Percentiles rank a stretch among this genome's conserved stretches.
These are phyloP conservation scores for Sporothrix variecibatus DNA, from an alignment of 2,329 filamentous ascomycete genomes.

Conservation along the genomic window DNA sequence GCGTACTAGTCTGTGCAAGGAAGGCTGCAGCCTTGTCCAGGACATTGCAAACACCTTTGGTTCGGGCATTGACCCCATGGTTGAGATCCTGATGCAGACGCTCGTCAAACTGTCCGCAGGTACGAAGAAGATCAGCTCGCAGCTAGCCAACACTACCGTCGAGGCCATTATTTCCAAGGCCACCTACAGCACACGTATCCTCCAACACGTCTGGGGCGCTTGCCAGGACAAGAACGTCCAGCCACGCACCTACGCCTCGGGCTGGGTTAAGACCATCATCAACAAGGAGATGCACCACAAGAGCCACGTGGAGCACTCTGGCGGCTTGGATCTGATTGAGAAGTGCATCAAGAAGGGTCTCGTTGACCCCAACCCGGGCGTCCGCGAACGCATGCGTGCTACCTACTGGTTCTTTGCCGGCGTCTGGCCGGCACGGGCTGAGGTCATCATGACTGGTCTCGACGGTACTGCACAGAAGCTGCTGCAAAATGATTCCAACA, in stretches of 20 bases:
- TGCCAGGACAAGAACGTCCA: slow-evolving; percentile 93
- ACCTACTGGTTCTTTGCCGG: slow-evolving; percentile 83
- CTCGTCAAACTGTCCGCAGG: slow-evolving; percentile 86
- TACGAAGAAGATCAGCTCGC: slow-evolving; percentile 89
- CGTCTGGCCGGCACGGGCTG: slow-evolving; percentile 76
- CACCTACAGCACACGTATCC: slow-evolving; percentile 75
- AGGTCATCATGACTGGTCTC: slow-evolving; percentile 72
- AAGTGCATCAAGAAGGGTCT: slow-evolving; percentile 89
- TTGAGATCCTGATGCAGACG: slow-evolving; percentile 84
- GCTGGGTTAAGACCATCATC: slow-evolving; percentile 83
- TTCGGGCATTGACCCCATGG: slow-evolving; percentile 79
- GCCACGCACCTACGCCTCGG: slow-evolving; percentile 73
- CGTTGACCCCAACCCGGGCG: slow-evolving; percentile 84
- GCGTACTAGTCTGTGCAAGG: slow-evolving; percentile 85
- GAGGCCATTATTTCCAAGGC: slow-evolving; percentile 76
- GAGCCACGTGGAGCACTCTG: slow-evolving; percentile 77
- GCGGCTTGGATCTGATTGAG: slow-evolving; percentile 79
- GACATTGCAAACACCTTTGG: slow-evolving; percentile 78
- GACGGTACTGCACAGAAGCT: slow-evolving; percentile 77
- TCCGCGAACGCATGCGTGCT: slow-evolving; percentile 80
- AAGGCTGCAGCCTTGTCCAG: slow-evolving; percentile 80
- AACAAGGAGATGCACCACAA: slow-evolving; percentile 78
- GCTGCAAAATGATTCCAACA: slow-evolving; percentile 79
- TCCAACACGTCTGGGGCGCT: slow-evolving; percentile 82
- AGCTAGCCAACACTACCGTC: slow-evolving; percentile 79